Conservation (phyloP, 2,329 filamentous ascomycete genomes). For the Colletotrichum destructivum region DNA sequence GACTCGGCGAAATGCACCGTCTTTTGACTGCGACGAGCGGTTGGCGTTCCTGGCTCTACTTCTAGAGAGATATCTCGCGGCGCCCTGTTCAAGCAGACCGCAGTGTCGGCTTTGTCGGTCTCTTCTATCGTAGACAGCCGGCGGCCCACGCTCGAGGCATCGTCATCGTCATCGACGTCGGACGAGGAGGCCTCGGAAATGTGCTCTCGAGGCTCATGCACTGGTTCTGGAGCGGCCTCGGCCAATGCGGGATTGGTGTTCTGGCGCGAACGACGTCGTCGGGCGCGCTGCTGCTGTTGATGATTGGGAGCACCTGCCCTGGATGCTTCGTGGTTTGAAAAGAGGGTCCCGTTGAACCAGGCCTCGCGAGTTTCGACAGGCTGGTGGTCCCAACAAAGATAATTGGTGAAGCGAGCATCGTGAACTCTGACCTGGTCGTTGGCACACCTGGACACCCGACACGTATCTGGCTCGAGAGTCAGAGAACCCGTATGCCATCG, state of each 20-base stretch:
- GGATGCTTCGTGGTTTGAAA: not conserved
- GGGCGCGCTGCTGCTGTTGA: conserved; percentile 29
- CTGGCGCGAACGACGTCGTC: conserved; percentile 28
- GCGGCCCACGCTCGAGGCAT: not conserved
- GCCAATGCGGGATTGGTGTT: conserved; percentile 3
- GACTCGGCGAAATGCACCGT: conserved; percentile 40
- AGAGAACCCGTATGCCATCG: conserved; percentile 2
- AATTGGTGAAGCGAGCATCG: conserved; percentile 39
- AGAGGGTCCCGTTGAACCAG: conserved; percentile 20
- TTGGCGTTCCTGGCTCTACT: conserved; percentile 21
- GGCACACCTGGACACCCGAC: conserved; percentile 30
- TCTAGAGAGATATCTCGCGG: not conserved
- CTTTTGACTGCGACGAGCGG: conserved; percentile 37
- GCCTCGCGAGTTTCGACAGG: conserved; percentile 12
- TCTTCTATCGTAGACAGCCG: conserved; percentile 29
- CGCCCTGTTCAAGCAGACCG: not conserved
- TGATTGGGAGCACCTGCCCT: conserved; percentile 1
- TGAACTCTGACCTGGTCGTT: conserved; percentile 35
- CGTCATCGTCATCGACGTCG: conserved; percentile 21
- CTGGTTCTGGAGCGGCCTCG: not conserved
- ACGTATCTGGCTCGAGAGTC: conserved; percentile 36
- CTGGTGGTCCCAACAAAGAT: conserved; percentile 37
- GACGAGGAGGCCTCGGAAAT: not conserved
- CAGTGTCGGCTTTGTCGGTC: not conserved
- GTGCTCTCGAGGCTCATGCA: not conserved